Conservation (phyloP, 148 eudicot species). For the Diospyros lotus region DNA sequence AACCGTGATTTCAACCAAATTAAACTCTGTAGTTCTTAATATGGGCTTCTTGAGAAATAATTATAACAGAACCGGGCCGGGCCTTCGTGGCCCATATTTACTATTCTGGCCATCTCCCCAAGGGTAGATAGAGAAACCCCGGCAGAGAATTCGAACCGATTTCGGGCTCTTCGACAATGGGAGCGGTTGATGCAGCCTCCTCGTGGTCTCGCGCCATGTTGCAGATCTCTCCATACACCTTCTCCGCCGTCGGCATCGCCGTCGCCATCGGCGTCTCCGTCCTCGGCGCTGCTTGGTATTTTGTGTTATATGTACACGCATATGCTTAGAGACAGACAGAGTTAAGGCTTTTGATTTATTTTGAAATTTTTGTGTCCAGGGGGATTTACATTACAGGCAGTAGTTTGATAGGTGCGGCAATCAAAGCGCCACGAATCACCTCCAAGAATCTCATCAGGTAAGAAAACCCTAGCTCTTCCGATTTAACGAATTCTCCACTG, state of each 20-base stretch:
- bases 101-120: no score
- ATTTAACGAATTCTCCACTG: no score
- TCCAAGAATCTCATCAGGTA: constrained; percentile 92
- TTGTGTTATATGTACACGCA: no score
- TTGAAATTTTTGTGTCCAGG: constrained; percentile 32
- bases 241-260: constrained; percentile 78
- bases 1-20: no score
- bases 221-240: constrained; percentile 89
- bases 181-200: constrained; percentile 28
- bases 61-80: no score
- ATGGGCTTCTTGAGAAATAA: no score
- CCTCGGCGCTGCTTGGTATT: constrained; percentile 89
- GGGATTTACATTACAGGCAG: constrained; percentile 92
- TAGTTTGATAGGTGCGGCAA: constrained; percentile 94
- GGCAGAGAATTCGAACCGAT: no score
- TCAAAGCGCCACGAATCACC: constrained; percentile 92
- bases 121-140: no score
- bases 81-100: no score
- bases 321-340: no score
- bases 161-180: constrained; percentile 6
- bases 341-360: background rate
- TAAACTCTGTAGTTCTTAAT: no score
- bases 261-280: constrained; percentile 89
- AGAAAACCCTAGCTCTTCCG: background rate
- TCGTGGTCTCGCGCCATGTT: constrained; percentile 70